A percentile compares a stretch with the other conserved stretches of the same genome.
phyloP scores from a whole-genome alignment of 192 early-diverging fungal species.

The Entomortierella beljakovae region DNA sequence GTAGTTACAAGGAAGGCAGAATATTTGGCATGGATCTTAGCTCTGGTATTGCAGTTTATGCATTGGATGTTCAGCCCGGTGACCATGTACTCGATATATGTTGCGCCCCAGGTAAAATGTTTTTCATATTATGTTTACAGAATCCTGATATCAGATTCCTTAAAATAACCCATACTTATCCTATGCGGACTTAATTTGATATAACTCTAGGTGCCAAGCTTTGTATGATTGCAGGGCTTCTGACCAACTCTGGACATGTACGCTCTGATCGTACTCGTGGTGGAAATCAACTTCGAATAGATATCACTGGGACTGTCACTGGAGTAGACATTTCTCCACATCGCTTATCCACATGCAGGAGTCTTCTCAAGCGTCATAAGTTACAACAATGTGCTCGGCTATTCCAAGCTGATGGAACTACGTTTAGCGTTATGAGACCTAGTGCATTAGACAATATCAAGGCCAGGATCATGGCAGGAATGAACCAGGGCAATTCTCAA shows the following conservation, averaged over 20 bases:
- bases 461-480: conserved; percentile 33
- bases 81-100: conserved; percentile 94
- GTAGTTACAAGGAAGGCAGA: conserved; percentile 55
- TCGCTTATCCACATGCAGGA: conserved; percentile 80
- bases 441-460: conserved; percentile 54
- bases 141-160: no score
- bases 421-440: conserved; percentile 80
- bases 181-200: no score
- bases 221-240: conserved; percentile 80
- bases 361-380: conserved; percentile 78
- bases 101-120: conserved; percentile 73
- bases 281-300: conserved; percentile 33
- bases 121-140: no score
- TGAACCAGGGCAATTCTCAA: background rate
- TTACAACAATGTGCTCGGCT: conserved; percentile 67
- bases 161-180: no score
- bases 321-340: conserved; percentile 88
- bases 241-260: conserved; percentile 61
- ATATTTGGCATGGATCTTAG: conserved; percentile 87
- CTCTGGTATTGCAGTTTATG: conserved; percentile 85
- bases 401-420: conserved; percentile 87
- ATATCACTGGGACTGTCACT: conserved; percentile 84
- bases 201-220: conserved; percentile 88
- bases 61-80: conserved; percentile 75
- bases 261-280: conserved; percentile 14